Evolutionary conservation across 306 rosid species (phyloP).

Genomic region (Dalbergia cochinchinensis): DNA sequence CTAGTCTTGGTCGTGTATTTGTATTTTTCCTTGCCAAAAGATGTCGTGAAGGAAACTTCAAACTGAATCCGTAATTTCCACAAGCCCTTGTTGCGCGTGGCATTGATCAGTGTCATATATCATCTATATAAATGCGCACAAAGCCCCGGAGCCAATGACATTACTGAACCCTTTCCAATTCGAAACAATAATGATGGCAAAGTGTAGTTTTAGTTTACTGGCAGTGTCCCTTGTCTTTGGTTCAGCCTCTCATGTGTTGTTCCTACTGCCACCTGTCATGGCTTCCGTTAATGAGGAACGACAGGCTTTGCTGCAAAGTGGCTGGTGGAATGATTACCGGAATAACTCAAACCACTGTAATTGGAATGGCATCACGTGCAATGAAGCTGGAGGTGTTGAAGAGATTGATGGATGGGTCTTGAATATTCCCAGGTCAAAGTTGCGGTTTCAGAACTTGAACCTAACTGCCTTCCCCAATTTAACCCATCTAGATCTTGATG

Average conservation of each 20-base stretch:
- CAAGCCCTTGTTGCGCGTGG: too few species aligned
- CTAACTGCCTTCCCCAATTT: background rate
- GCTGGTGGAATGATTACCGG: too few species aligned
- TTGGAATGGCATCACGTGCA: conserved; percentile 22
- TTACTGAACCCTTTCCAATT: too few species aligned
- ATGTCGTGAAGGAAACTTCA: too few species aligned
- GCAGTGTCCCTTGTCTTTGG: background rate
- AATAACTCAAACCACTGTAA: background rate
- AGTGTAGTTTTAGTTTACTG: background rate
- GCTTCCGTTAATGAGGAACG: background rate
- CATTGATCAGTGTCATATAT: too few species aligned
- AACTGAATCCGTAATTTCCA: too few species aligned
- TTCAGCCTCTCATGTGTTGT: background rate
- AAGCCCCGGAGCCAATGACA: too few species aligned
- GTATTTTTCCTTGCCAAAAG: too few species aligned
- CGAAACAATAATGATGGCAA: background rate
- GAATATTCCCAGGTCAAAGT: background rate
- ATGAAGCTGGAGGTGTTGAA: background rate
- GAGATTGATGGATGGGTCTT: background rate
- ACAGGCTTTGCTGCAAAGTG: background rate
- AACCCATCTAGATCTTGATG: background rate
- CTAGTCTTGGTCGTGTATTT: too few species aligned
- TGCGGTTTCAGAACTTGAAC: background rate
- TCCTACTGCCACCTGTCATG: background rate
- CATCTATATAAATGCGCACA: too few species aligned